Percentiles rank a stretch among this genome's conserved stretches.
phyloP scores from a whole-genome alignment of 768 basidiomycete genomes.

The Suillus subalutaceus region DNA sequence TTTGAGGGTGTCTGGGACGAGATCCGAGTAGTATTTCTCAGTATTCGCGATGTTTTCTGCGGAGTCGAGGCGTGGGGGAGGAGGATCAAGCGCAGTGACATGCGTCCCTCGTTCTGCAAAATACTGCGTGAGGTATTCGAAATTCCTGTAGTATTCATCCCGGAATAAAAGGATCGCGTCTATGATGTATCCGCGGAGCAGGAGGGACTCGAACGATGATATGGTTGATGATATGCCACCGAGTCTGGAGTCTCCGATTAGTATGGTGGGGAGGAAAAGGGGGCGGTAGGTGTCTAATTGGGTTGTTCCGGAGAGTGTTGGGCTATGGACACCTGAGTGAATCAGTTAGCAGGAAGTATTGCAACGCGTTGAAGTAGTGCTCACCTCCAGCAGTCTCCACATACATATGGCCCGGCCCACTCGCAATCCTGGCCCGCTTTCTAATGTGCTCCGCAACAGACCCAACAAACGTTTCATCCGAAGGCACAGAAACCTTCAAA shows the following conservation, averaged over 20 bases:
- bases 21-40: constrained; percentile 70
- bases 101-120: constrained; percentile 73
- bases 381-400: constrained; percentile 96
- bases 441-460: constrained; percentile 68
- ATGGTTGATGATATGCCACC: constrained; percentile 95
- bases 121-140: constrained; percentile 78
- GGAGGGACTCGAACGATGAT: constrained; percentile 88
- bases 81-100: constrained; percentile 55
- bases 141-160: constrained; percentile 87
- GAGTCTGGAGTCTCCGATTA: constrained; percentile 86
- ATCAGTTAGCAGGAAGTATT: constrained; percentile 10
- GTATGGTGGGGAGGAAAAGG: constrained; percentile 82
- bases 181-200: constrained; percentile 87
- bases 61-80: constrained; percentile 52
- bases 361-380: constrained; percentile 24
- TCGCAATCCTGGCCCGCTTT: constrained; percentile 43
- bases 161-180: constrained; percentile 84
- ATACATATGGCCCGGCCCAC: constrained; percentile 61
- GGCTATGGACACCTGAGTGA: constrained; percentile 84
- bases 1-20: constrained; percentile 40
- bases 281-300: constrained; percentile 88
- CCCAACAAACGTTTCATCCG: constrained; percentile 67
- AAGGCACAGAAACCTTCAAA: constrained; percentile 41
- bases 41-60: constrained; percentile 53
- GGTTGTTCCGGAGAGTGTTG: constrained; percentile 77